phyloP scores from a whole-genome alignment of 192 early-diverging fungal species.

The Coemansia sp. region DNA sequence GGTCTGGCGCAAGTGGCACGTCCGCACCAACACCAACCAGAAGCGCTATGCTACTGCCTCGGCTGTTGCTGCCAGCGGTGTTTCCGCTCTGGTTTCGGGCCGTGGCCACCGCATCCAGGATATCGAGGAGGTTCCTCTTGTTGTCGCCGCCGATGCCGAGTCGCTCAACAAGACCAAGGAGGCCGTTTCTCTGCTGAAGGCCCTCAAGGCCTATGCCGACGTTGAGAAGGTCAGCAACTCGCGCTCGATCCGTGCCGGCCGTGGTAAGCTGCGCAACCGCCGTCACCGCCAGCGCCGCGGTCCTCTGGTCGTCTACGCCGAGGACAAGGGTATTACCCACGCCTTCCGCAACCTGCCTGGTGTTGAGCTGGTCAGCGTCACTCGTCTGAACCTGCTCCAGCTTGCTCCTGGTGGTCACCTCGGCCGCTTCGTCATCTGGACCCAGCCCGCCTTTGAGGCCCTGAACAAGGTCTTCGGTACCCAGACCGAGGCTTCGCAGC shows the following conservation, averaged over 20 bases:
- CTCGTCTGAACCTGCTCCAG: conserved; percentile 94
- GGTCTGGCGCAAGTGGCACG: conserved; percentile 99
- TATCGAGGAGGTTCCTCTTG: conserved; percentile 93
- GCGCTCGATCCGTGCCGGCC: conserved; percentile 95
- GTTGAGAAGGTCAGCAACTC: conserved; percentile 92
- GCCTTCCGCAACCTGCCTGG: conserved; percentile 99
- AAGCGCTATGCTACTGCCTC: conserved; percentile 96
- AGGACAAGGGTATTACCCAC: conserved; percentile 89
- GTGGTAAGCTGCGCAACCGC: conserved; percentile 95
- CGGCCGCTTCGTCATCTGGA: conserved; percentile 99
- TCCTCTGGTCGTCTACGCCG: conserved; percentile 91
- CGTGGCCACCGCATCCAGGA: conserved; percentile 94
- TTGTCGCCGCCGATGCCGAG: conserved; percentile 77
- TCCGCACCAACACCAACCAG: conserved; percentile 98
- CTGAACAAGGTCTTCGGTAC: conserved; percentile 94
- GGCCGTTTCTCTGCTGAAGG: conserved; percentile 85
- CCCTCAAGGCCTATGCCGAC: conserved; percentile 90
- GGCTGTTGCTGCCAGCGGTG: conserved; percentile 91
- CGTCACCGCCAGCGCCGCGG: conserved; percentile 94
- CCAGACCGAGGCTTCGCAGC: conserved; percentile 66
- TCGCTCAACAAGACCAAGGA: conserved; percentile 88
- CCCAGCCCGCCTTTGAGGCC: conserved; percentile 84
- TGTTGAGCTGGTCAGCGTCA: conserved; percentile 90
- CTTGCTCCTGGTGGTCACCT: conserved; percentile 98
- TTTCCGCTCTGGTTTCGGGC: conserved; percentile 87